Percentiles rank a stretch among this genome's conserved stretches.
These are phyloP conservation scores for Elsinoe ampelina DNA, from an alignment of 2,329 filamentous ascomycete genomes.

Conservation along the genomic window DNA sequence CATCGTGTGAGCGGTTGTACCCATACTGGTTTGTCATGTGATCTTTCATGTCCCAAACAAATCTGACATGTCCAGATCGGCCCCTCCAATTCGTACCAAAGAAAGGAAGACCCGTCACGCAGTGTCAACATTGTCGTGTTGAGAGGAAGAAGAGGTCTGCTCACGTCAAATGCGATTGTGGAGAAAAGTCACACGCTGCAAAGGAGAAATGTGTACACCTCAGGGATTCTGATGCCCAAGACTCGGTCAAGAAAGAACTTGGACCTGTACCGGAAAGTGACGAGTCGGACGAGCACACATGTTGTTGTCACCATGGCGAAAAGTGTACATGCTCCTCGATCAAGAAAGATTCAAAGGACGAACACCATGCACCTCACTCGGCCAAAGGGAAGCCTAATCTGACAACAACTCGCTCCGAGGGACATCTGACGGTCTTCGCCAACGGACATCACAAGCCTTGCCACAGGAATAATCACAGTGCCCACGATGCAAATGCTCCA, in stretches of 20 bases:
- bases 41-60: neutral
- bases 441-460: slow-evolving; percentile 58
- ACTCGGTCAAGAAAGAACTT: slow-evolving; percentile 19
- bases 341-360: slow-evolving; percentile 38
- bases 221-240: slow-evolving; percentile 28
- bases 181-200: slow-evolving; percentile 64
- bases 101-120: slow-evolving; percentile 92
- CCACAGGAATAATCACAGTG: slow-evolving; percentile 55
- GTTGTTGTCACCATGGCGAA: slow-evolving; percentile 49
- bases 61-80: slow-evolving; percentile 54
- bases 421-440: slow-evolving; percentile 50
- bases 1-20: slow-evolving; percentile 98
- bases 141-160: slow-evolving; percentile 93
- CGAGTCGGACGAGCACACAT: slow-evolving; percentile 32
- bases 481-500: slow-evolving; percentile 52
- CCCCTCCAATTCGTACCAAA: slow-evolving; percentile 92
- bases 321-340: slow-evolving; percentile 50
- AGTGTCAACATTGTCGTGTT: slow-evolving; percentile 93
- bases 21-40: slow-evolving; percentile 66
- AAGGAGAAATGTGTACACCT: slow-evolving; percentile 38
- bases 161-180: slow-evolving; percentile 91
- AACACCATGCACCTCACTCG: slow-evolving; percentile 17
- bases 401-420: slow-evolving; percentile 50
- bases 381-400: slow-evolving; percentile 45
- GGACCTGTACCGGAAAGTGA: slow-evolving; percentile 22